Evolutionary conservation across 768 basidiomycete species (phyloP).

Genomic region (Galerina sulciceps): DNA sequence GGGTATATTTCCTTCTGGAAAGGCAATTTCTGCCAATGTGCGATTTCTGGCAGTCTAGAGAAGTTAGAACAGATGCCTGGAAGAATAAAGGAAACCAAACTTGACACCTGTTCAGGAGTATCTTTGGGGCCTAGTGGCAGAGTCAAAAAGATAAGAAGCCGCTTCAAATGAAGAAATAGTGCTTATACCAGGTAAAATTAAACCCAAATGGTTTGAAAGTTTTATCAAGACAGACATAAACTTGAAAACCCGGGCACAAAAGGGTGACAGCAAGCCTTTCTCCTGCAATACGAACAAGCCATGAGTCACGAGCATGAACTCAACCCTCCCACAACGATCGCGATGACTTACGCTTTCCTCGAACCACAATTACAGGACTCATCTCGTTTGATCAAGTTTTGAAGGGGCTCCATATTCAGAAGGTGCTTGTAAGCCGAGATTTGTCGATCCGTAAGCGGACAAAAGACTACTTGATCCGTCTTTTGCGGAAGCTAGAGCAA

Average conservation of each 20-base stretch:
- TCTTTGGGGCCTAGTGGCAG: slow-evolving; percentile 63
- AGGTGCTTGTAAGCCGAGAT: slow-evolving; percentile 74
- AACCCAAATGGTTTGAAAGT: slow-evolving; percentile 84
- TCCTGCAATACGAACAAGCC: slow-evolving; percentile 30
- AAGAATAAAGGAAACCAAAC: neutral
- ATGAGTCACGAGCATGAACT: neutral
- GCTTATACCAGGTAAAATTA: slow-evolving; percentile 78
- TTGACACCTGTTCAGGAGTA: slow-evolving; percentile 64
- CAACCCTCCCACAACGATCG: neutral
- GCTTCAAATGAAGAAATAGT: neutral
- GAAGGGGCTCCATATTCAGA: slow-evolving; percentile 64
- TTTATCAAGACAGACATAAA: slow-evolving; percentile 85
- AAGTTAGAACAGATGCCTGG: neutral
- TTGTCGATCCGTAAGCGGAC: slow-evolving; percentile 79
- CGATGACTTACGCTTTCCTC: slow-evolving; percentile 48
- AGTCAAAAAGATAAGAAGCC: neutral
- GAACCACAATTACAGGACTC: slow-evolving; percentile 77
- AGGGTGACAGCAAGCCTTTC: slow-evolving; percentile 45
- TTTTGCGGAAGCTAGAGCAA: slow-evolving; percentile 79
- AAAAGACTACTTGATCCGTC: slow-evolving; percentile 91
- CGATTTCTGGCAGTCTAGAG: slow-evolving; percentile 55
- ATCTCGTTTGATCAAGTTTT: slow-evolving; percentile 73
- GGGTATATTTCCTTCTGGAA: slow-evolving; percentile 58
- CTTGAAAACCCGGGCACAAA: slow-evolving; percentile 70
- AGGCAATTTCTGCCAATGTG: slow-evolving; percentile 62